A percentile compares a stretch with the other conserved stretches of the same genome.
phyloP scores from a whole-genome alignment of 176 grass and related monocot genomes.

The Cenchrus americanus region DNA sequence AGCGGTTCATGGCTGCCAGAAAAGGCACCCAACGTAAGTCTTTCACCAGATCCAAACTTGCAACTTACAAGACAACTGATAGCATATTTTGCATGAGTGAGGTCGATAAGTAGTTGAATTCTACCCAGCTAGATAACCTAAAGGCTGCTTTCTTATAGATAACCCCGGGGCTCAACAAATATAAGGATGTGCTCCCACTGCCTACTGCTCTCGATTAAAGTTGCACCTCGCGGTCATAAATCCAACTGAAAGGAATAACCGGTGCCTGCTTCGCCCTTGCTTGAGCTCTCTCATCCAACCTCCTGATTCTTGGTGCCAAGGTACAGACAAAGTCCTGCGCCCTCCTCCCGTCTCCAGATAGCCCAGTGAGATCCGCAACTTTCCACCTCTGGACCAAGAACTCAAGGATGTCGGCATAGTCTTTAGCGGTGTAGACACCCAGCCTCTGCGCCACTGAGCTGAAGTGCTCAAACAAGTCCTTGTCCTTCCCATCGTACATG shows the following conservation, averaged over 20 bases:
- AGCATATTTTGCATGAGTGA: slow-evolving; percentile 27
- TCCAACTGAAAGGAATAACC: slow-evolving; percentile 66
- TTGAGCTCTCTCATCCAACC: slow-evolving; percentile 65
- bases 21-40: slow-evolving; percentile 15
- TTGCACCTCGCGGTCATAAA: slow-evolving; percentile 60
- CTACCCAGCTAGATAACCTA: slow-evolving; percentile 53
- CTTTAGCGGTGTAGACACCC: slow-evolving; percentile 67
- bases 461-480: slow-evolving; percentile 67
- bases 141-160: slow-evolving; percentile 34
- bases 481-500: slow-evolving; percentile 66
- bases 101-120: slow-evolving; percentile 23
- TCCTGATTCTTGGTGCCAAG: slow-evolving; percentile 64
- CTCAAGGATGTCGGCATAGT: slow-evolving; percentile 75
- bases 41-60: slow-evolving; percentile 46
- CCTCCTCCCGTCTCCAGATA: slow-evolving; percentile 62
- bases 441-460: slow-evolving; percentile 56
- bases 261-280: slow-evolving; percentile 55
- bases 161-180: neutral
- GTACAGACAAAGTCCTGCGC: slow-evolving; percentile 68
- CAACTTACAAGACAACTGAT: slow-evolving; percentile 36
- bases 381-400: slow-evolving; percentile 76
- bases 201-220: slow-evolving; percentile 45
- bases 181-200: neutral
- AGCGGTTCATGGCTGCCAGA: slow-evolving; percentile 22
- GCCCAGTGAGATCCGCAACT: slow-evolving; percentile 48